Base-by-base conservation (phyloP, 345 rosid species). In the Laguncularia racemosa region DNA sequence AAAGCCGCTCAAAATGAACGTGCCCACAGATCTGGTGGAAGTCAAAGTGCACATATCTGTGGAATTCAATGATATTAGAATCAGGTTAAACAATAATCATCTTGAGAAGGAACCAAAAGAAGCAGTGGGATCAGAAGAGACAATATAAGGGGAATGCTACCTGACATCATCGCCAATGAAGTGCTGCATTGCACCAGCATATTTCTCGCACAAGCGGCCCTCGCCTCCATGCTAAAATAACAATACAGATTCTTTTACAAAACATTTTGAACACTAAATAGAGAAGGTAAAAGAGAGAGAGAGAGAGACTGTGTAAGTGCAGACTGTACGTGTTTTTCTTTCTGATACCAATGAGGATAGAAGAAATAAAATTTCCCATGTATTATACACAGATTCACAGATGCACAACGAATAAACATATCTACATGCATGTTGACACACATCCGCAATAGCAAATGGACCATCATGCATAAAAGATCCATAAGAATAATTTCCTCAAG, bases 31-130 rank as follows among this genome's bases (percentile, higher is more conserved):
- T 73, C 20, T 53, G 76, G 73, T 89, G 96, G 61, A 93, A 93
- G 82, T 93, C 97, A 20, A 93, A 93, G 85, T 87, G 97, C 71
- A 93, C 63, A 73, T 93, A 89, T 71, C 99, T 93, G 72, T 54
- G 78, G 44, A 58, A 71, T 54, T 57, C 52, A 67, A 62, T 12
- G 48, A 59, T 16, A 14, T 19, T 50, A 21, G 21, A 21, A 12
- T 3, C 13, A 50, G 3, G 50, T 16, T 4, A 50, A 50, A 4
- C 3, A 12, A 10, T 16, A 12, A 50, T 23, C 26, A 23, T 47
- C 15, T 40, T 40, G 21, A 28, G 14, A n/a, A 58, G 26, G 40
- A 48, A 20, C 20, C 46, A 43, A 16, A n/a, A 23, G 54, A 65
- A 51, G 52, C 54, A 12, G 40, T 4, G 46, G 45, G 44, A 21